Evolutionary conservation across 2,329 filamentous ascomycete genomes (phyloP).

Genomic region (Aspergillus neotritici): DNA sequence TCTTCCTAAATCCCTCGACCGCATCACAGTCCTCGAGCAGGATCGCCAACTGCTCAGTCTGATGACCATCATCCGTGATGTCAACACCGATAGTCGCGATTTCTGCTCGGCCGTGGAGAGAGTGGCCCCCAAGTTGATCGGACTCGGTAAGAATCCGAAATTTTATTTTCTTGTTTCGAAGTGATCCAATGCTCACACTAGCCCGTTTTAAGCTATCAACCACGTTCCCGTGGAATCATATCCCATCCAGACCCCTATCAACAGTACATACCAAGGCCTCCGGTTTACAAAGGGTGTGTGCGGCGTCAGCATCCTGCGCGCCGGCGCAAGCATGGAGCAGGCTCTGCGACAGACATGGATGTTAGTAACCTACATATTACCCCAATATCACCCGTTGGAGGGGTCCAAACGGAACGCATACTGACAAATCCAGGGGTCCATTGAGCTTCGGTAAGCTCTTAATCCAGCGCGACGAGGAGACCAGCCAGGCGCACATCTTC

Average conservation of each 20-base stretch:
- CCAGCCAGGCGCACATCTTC: constrained; percentile 22
- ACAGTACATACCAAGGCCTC: constrained; percentile 10
- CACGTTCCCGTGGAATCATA: constrained; percentile 11
- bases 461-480: constrained; percentile 31
- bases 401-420: not conserved
- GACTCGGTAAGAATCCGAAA: constrained; percentile 6
- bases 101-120: constrained; percentile 11
- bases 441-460: constrained; percentile 30
- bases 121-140: constrained; percentile 8
- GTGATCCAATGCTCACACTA: too few species aligned
- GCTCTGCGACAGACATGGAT: constrained; percentile 23
- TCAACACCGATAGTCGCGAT: constrained; percentile 5
- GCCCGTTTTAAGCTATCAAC: constrained; percentile 11
- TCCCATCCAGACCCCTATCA: constrained; percentile 11
- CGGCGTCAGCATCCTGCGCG: constrained; percentile 30
- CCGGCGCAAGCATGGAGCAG: constrained; percentile 29
- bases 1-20: not conserved
- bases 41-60: constrained; percentile 8
- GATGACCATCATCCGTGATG: constrained; percentile 16
- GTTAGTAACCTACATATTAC: constrained; percentile 16
- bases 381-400: not conserved
- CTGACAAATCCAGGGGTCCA: constrained; percentile 13
- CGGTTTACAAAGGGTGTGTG: constrained; percentile 18
- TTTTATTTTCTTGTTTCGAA: not conserved
- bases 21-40: constrained; percentile 10